phyloP scores from a whole-genome alignment of 2,329 filamentous ascomycete species.

The Dendryphion nanum region DNA sequence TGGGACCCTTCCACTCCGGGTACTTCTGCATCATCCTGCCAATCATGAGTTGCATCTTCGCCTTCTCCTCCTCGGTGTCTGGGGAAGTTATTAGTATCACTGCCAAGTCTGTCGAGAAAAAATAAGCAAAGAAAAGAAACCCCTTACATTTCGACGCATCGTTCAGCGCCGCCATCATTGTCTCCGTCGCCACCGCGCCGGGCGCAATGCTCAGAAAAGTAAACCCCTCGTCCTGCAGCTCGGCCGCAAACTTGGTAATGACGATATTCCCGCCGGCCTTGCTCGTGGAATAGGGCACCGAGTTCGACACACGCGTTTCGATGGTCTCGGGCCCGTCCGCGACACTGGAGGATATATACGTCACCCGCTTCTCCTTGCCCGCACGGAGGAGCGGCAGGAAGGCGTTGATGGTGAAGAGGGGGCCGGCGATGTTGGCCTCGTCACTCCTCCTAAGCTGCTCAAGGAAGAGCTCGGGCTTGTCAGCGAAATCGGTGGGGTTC shows the following conservation, averaged over 20 bases:
- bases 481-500: slow-evolving; percentile 14
- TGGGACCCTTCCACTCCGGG: slow-evolving; percentile 11
- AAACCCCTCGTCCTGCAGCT: slow-evolving; percentile 24
- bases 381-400: slow-evolving; percentile 44
- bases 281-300: slow-evolving; percentile 35
- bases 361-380: slow-evolving; percentile 42
- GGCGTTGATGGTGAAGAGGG: slow-evolving; percentile 35
- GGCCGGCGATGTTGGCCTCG: slow-evolving; percentile 29
- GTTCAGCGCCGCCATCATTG: slow-evolving; percentile 9
- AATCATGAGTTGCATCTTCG: not conserved
- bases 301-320: slow-evolving; percentile 17
- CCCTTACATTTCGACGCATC: not conserved
- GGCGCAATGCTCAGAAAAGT: slow-evolving; percentile 20
- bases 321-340: slow-evolving; percentile 32
- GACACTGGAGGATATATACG: slow-evolving; percentile 40
- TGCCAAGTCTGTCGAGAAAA: not conserved
- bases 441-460: slow-evolving; percentile 14
- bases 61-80: not conserved
- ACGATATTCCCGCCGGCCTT: slow-evolving; percentile 45
- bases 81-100: not conserved
- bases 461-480: slow-evolving; percentile 8
- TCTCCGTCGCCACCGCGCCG: slow-evolving; percentile 13
- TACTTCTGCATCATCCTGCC: slow-evolving; percentile 6
- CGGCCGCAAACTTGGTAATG: slow-evolving; percentile 42
- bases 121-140: not conserved